phyloP scores from a whole-genome alignment of 768 basidiomycete genomes.

The Boletus edulis region DNA sequence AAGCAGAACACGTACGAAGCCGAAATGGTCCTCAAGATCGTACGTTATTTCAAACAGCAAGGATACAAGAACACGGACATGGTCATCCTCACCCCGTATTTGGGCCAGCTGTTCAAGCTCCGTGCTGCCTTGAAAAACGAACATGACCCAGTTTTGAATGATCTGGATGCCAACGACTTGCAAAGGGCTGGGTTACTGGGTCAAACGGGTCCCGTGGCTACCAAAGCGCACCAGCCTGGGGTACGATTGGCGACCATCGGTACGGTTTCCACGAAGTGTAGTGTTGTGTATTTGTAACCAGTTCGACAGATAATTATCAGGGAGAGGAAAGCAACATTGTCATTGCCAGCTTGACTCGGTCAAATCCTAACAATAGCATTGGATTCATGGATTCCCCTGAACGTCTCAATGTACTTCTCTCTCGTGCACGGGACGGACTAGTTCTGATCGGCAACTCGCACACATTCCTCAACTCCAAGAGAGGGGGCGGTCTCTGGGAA shows the following conservation, averaged over 20 bases:
- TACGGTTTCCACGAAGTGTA: conserved; percentile 23
- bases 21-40: conserved; percentile 62
- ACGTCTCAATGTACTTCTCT: conserved; percentile 71
- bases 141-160: conserved; percentile 60
- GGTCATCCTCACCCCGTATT: conserved; percentile 67
- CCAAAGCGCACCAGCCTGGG: conserved; percentile 36
- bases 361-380: conserved; percentile 54
- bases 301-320: conserved; percentile 64
- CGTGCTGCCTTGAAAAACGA: conserved; percentile 41
- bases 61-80: conserved; percentile 61
- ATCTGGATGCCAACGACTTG: conserved; percentile 60
- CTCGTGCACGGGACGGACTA: conserved; percentile 62
- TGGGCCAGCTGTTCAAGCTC: conserved; percentile 59
- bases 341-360: conserved; percentile 58
- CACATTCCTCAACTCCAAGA: conserved; percentile 56
- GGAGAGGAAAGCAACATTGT: conserved; percentile 75
- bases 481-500: conserved; percentile 52
- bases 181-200: conserved; percentile 54
- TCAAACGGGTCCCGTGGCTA: conserved; percentile 32
- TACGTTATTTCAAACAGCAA: conserved; percentile 65
- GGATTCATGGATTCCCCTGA: conserved; percentile 74
- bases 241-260: conserved; percentile 69
- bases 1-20: conserved; percentile 64
- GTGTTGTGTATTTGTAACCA: background rate
- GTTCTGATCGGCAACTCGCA: conserved; percentile 66